Conservation (phyloP, 768 basidiomycete genomes). For the Lentinula boryana region DNA sequence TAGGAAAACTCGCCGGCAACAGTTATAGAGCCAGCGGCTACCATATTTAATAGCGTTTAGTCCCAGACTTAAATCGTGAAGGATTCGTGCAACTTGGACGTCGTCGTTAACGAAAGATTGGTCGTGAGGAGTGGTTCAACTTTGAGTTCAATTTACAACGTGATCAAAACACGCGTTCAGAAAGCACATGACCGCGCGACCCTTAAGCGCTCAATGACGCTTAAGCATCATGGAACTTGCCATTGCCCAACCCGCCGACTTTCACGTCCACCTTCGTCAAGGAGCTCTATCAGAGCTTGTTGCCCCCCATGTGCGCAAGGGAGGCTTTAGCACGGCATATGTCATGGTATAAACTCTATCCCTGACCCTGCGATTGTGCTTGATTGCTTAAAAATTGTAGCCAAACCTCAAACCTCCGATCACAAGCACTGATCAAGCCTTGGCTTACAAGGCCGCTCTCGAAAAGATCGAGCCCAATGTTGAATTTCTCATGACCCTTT, state of each 20-base stretch:
- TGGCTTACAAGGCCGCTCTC: conserved; percentile 74
- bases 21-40: conserved; percentile 81
- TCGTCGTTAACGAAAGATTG: conserved; percentile 2
- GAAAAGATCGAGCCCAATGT: conserved; percentile 69
- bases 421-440: conserved; percentile 71
- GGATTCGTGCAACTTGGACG: not conserved
- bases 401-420: conserved; percentile 92
- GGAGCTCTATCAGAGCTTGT: conserved; percentile 78
- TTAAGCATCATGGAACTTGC: conserved; percentile 30
- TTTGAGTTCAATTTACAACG: not conserved
- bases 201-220: not conserved
- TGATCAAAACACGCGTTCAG: conserved; percentile 18
- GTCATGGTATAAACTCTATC: conserved; percentile 70
- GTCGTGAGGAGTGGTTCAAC: not conserved
- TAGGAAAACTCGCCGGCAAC: conserved; percentile 60
- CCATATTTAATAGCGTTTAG: conserved; percentile 36
- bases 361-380: conserved; percentile 6
- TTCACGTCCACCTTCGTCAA: conserved; percentile 96
- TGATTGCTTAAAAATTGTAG: conserved; percentile 31
- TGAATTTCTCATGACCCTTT: conserved; percentile 93
- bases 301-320: conserved; percentile 81
- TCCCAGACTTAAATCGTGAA: not conserved
- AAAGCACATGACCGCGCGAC: conserved; percentile 11
- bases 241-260: conserved; percentile 73
- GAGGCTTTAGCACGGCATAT: conserved; percentile 89